Conservation (phyloP, 306 rosid species). For the Prinsepia uniflora region DNA sequence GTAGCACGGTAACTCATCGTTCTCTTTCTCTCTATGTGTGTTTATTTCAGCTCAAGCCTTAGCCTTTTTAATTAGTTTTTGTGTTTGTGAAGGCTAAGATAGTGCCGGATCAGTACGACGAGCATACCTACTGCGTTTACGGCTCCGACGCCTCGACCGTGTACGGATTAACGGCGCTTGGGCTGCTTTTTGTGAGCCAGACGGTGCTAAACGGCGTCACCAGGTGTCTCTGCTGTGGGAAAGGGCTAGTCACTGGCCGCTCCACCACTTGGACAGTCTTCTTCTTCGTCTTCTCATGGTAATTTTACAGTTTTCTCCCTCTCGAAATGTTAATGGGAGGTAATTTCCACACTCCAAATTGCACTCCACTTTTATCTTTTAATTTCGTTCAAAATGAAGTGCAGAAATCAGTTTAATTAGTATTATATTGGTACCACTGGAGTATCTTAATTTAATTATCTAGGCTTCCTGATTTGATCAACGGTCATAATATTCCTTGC, state of each 20-base stretch:
- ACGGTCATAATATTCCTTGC: background rate
- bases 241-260: conserved; percentile 66
- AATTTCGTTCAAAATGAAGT: no score
- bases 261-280: conserved; percentile 57
- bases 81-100: conserved; percentile 49
- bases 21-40: background rate
- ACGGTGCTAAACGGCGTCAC: conserved; percentile 63
- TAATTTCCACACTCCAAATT: no score
- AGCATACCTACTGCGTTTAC: conserved; percentile 57
- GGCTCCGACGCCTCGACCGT: conserved; percentile 82
- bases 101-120: conserved; percentile 74
- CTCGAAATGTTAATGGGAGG: no score
- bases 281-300: conserved; percentile 83
- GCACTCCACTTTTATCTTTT: background rate
- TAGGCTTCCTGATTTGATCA: background rate
- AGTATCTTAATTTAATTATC: no score
- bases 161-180: conserved; percentile 74
- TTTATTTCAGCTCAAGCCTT: background rate
- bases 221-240: conserved; percentile 86
- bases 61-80: background rate
- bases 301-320: conserved; percentile 3
- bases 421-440: background rate
- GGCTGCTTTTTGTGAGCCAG: conserved; percentile 63
- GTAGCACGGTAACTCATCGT: conserved; percentile 46
- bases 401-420: background rate